A percentile compares a stretch with the other conserved stretches of the same genome.
These are phyloP conservation scores for Nannochloropsis gaditana DNA, from an alignment of 108 stramenopile species.

Conservation along the genomic window DNA sequence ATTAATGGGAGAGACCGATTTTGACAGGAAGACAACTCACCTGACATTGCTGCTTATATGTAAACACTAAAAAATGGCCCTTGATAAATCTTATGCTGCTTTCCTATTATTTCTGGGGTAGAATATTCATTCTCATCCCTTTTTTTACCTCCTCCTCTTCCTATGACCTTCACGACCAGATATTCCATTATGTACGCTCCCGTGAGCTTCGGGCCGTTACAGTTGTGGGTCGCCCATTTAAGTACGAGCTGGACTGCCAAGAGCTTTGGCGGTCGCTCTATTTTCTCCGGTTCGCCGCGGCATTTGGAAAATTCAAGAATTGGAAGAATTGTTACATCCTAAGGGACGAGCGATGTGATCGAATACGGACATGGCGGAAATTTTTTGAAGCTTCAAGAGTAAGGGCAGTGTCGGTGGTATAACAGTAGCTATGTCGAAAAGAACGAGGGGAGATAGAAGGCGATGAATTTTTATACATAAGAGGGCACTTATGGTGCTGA, in stretches of 20 bases:
- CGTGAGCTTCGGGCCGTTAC: not conserved
- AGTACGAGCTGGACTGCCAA: constrained; percentile 8
- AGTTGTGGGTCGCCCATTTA: not conserved
- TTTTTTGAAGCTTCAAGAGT: not conserved
- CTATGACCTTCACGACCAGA: not conserved
- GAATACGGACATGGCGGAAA: constrained; percentile 1
- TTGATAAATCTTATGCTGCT: too few relatives aligned
- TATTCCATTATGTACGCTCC: not conserved
- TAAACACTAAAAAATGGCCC: too few relatives aligned
- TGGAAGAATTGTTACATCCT: constrained; percentile 14
- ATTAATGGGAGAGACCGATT: too few relatives aligned
- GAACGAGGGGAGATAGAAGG: not conserved
- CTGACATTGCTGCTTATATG: too few relatives aligned
- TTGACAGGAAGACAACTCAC: too few relatives aligned
- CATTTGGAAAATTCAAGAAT: not conserved
- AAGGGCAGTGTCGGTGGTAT: not conserved
- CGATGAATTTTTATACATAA: not conserved
- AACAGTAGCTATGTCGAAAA: not conserved
- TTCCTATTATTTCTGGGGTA: too few relatives aligned
- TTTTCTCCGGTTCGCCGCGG: not conserved
- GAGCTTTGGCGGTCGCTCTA: not conserved
- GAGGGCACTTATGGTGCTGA: too few relatives aligned
- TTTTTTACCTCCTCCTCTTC: not conserved
- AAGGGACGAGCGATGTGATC: not conserved
- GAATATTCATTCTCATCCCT: not conserved